These are phyloP conservation scores for Diaporthe australafricana DNA, from an alignment of 2,329 filamentous ascomycete genomes.

Conservation along the genomic window DNA sequence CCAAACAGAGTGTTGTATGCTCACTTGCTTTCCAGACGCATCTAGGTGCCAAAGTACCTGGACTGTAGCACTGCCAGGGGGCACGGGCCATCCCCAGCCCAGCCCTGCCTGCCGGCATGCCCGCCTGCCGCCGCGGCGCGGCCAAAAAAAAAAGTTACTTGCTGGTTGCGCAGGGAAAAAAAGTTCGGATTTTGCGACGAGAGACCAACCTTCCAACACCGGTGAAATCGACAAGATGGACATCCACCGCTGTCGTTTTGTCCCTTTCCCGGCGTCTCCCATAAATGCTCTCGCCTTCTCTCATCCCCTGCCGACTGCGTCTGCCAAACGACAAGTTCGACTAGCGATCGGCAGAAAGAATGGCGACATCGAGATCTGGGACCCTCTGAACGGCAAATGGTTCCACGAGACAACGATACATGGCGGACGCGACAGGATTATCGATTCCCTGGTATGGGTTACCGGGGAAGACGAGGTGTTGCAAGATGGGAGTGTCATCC, in stretches of 20 bases:
- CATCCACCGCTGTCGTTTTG: constrained; percentile 96
- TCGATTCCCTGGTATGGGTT: constrained; percentile 93
- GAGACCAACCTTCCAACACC: not conserved
- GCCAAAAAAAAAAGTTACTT: constrained; percentile 15
- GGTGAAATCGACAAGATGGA: constrained; percentile 72
- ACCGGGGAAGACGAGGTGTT: constrained; percentile 82
- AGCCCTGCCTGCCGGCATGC: not conserved
- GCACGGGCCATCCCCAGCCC: constrained; percentile 6
- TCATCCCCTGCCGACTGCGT: constrained; percentile 64
- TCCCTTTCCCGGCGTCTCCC: constrained; percentile 88
- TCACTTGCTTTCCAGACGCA: too few species aligned
- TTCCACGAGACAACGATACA: constrained; percentile 88
- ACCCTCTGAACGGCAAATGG: constrained; percentile 85
- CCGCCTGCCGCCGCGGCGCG: too few species aligned
- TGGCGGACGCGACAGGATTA: constrained; percentile 85
- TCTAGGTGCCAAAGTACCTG: too few species aligned
- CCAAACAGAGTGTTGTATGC: too few species aligned
- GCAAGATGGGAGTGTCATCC: constrained; percentile 68
- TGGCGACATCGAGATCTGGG: constrained; percentile 98
- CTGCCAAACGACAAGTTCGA: constrained; percentile 64
- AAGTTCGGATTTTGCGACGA: constrained; percentile 35
- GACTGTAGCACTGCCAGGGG: too few species aligned
- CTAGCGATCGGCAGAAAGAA: constrained; percentile 93
- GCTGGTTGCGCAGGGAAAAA: constrained; percentile 32
- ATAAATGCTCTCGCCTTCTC: constrained; percentile 98